These are phyloP conservation scores for Aspergillus arachidicola DNA, from an alignment of 2,329 filamentous ascomycete genomes.

Conservation along the genomic window DNA sequence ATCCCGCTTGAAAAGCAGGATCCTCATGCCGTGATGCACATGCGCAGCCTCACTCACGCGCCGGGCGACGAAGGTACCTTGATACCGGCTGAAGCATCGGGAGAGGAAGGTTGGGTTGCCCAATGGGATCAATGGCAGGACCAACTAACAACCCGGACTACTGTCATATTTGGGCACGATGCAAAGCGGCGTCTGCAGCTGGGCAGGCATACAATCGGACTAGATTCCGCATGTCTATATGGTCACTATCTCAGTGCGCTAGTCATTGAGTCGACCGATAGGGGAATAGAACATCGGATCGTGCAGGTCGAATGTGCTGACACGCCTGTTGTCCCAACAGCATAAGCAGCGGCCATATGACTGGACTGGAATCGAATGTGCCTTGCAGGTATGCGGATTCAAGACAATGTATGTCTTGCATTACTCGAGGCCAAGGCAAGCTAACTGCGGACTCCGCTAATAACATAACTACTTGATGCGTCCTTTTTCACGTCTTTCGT, in stretches of 20 bases:
- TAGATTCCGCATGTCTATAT: slow-evolving; percentile 26
- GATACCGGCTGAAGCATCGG: slow-evolving; percentile 14
- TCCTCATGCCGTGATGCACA: slow-evolving; percentile 22
- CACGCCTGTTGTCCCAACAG: not conserved
- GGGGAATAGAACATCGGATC: not conserved
- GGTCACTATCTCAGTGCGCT: slow-evolving; percentile 23
- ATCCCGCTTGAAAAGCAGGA: slow-evolving; percentile 22
- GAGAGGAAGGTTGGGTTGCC: slow-evolving; percentile 23
- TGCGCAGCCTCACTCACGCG: slow-evolving; percentile 18
- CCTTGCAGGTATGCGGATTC: not conserved
- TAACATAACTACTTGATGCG: not conserved
- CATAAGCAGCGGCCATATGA: not conserved
- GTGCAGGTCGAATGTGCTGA: not conserved
- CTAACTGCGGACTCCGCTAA: not conserved
- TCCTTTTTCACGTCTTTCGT: not conserved
- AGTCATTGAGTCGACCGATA: slow-evolving; percentile 25
- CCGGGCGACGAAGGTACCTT: not conserved
- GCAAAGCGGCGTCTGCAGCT: slow-evolving; percentile 26
- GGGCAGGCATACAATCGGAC: slow-evolving; percentile 23
- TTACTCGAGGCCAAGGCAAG: not conserved
- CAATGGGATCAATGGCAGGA: slow-evolving; percentile 28
- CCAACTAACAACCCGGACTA: slow-evolving; percentile 15
- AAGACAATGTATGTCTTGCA: not conserved
- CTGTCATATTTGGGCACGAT: slow-evolving; percentile 28
- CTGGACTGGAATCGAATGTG: not conserved